Conservation (phyloP, 768 basidiomycete species). For the Phaeolepiota aurea region DNA sequence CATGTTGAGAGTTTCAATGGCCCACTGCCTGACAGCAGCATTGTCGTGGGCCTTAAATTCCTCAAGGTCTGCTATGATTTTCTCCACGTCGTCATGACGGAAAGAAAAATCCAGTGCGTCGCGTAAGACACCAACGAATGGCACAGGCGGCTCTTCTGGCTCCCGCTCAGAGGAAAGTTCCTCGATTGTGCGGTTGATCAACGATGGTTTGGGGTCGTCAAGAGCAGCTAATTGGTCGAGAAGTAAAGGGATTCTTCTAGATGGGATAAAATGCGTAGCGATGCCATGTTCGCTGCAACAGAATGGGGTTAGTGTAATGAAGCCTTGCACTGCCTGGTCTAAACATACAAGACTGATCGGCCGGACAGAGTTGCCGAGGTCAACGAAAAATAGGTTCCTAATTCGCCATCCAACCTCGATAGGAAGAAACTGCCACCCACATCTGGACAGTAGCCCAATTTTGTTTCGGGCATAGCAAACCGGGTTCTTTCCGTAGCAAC, state of each 20-base stretch:
- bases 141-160: conserved; percentile 40
- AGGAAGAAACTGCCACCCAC: conserved; percentile 91
- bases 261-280: conserved; percentile 89
- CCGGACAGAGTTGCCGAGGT: conserved; percentile 70
- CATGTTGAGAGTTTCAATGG: conserved; percentile 51
- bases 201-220: conserved; percentile 30
- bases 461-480: conserved; percentile 96
- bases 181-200: conserved; percentile 50
- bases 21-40: conserved; percentile 60
- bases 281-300: conserved; percentile 74
- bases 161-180: conserved; percentile 69
- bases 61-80: conserved; percentile 54
- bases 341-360: conserved; percentile 76
- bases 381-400: conserved; percentile 91
- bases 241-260: conserved; percentile 63
- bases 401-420: conserved; percentile 79
- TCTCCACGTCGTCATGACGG: conserved; percentile 56
- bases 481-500: conserved; percentile 88
- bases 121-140: conserved; percentile 55
- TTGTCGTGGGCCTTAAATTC: conserved; percentile 29
- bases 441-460: conserved; percentile 86
- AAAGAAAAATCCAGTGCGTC: conserved; percentile 81
- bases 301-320: conserved; percentile 2
- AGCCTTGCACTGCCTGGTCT: background rate
- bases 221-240: conserved; percentile 57